A percentile compares a stretch with the other conserved stretches of the same genome.
Conservation (phyloP, 2,329 filamentous ascomycete species). For the Ophiostoma novo-ulmi region DNA sequence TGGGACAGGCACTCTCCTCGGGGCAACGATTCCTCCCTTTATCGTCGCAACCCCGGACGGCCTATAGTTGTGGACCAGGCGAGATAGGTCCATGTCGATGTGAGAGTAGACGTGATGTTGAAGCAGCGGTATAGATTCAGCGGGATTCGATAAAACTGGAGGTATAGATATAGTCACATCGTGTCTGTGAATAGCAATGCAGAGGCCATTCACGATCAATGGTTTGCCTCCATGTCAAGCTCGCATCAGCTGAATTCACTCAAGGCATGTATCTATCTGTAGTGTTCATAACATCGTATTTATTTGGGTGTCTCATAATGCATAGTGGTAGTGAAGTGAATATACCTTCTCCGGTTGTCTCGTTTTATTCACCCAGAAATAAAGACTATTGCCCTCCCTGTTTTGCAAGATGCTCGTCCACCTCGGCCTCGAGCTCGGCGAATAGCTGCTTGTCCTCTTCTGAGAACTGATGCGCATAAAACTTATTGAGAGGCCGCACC, state of each 20-base stretch:
- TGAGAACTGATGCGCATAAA: constrained; percentile 19
- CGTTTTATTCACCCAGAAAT: background rate
- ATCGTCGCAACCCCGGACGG: background rate
- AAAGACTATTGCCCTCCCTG: background rate
- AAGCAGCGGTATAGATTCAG: background rate
- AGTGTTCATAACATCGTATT: background rate
- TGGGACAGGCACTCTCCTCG: background rate
- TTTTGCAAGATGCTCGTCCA: background rate
- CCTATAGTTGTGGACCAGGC: background rate
- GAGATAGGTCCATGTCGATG: background rate
- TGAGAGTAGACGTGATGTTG: background rate
- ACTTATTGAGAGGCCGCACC: constrained; percentile 32
- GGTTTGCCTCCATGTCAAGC: too few relatives aligned
- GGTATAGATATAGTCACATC: too few relatives aligned
- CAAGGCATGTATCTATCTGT: background rate
- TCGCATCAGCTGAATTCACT: background rate
- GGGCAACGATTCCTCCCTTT: background rate
- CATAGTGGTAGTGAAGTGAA: background rate
- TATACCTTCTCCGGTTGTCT: background rate
- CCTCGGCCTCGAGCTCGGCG: background rate
- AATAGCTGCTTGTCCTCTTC: background rate
- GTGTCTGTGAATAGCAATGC: too few relatives aligned
- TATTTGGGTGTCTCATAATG: background rate
- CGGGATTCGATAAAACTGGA: too few relatives aligned
- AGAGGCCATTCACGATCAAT: background rate